Percentiles rank a stretch among this genome's conserved stretches.
Conservation (phyloP, 2,329 filamentous ascomycete genomes). For the Alternaria panax region DNA sequence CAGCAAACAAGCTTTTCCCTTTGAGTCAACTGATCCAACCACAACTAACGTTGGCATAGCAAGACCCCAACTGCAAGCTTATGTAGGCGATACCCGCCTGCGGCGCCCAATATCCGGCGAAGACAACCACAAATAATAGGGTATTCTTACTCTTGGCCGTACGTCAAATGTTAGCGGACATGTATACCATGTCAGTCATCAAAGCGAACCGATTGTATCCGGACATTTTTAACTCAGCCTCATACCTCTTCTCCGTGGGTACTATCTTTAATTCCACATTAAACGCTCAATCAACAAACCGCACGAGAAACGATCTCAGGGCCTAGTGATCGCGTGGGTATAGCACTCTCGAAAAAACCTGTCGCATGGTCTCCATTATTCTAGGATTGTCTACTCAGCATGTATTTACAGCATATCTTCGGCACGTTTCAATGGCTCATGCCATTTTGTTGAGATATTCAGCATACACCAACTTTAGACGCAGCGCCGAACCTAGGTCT, state of each 20-base stretch:
- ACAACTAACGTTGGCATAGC: neutral
- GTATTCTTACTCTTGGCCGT: neutral
- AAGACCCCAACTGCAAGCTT: neutral
- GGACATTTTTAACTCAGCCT: neutral
- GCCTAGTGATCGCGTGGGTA: neutral
- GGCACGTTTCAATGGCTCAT: neutral
- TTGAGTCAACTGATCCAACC: conserved; percentile 15
- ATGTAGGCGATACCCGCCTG: conserved; percentile 9
- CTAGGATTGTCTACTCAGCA: neutral
- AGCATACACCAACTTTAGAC: neutral
- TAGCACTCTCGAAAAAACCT: neutral
- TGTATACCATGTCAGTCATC: neutral
- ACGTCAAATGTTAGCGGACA: neutral
- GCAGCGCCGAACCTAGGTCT: neutral
- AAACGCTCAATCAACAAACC: neutral
- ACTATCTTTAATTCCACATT: neutral
- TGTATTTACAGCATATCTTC: neutral
- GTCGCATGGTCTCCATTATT: neutral
- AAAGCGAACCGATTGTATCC: neutral
- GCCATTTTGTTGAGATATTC: neutral
- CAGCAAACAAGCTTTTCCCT: conserved; percentile 20
- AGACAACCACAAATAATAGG: neutral
- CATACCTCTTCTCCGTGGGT: neutral
- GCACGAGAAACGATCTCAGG: neutral
- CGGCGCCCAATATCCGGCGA: conserved; percentile 1